Evolutionary conservation across 2,329 filamentous ascomycete genomes (phyloP), one percentile per base, ranked within the genome.

Genomic region (Colletotrichum euphorbiae): DNA sequence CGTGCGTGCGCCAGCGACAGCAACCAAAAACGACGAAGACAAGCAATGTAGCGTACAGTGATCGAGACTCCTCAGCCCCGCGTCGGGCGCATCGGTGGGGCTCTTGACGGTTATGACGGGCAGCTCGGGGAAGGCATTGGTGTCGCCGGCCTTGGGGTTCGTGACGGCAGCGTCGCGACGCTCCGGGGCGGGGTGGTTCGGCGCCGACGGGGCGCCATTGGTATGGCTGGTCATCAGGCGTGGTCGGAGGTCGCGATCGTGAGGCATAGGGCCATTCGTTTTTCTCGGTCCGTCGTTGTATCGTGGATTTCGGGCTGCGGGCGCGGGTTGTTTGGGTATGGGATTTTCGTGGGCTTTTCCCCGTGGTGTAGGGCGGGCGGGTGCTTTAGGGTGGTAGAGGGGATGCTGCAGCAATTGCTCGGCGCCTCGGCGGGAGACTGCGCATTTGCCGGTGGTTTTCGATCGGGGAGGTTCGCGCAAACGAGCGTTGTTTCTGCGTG

Each of bases 31-130:
- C n/a, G 24, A 40, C 28, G 19, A 19, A 24, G 19, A 52, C 31
- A 40, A 24, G 48, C 17, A 57, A 50, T 24, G n/a, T 48, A 61
- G 81, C 85, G 70, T 83, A 90, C 92, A 94, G 78, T 94, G 92
- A 81, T 97, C 89, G 66, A 94, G 82, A 77, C 91, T 93, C 78
- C 88, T 89, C 77, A 97, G 82, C 56, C 94, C 94, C 61, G 94
- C 94, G 78, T 94, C 91, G 48, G 67, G 67, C 42, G 63, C 63
- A 24, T 69, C 67, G 40, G 36, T 67, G 52, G 67, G 63, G 13
- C 56, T 15, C 43, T 31, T 69, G 62, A 69, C 33, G 24, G 55
- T 42, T 17, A 66, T 69, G 54, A 62, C 31, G 40, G 56, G 62
- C 36, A 42, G 21, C 56, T 69, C 62, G 43, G 48, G 38, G 42